Evolutionary conservation across 805 yeast genomes (phyloP).

Genomic region (Tetrapisispora phaffii): DNA sequence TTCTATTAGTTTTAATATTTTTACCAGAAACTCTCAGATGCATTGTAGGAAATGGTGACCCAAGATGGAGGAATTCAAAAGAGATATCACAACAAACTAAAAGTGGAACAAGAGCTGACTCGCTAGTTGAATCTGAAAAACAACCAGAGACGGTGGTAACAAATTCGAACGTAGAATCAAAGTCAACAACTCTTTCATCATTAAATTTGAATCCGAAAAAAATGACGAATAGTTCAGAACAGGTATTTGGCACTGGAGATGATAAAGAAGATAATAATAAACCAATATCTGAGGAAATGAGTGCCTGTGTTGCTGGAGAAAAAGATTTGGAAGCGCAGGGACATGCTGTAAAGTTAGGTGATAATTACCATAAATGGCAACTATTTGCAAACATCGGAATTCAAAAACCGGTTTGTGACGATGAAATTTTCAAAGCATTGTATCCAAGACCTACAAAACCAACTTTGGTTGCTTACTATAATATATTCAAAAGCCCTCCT

Average conservation of each 20-base stretch:
- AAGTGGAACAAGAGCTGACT: neutral
- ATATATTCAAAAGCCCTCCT: slow-evolving; percentile 34
- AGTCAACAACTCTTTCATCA: neutral
- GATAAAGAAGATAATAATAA: neutral
- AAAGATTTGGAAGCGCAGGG: neutral
- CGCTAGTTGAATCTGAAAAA: neutral
- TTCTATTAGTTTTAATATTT: slow-evolving; percentile 41
- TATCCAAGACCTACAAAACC: slow-evolving; percentile 42
- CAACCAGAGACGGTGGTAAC: neutral
- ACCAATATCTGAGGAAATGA: neutral
- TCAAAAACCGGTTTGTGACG: slow-evolving; percentile 20
- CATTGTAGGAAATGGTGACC: slow-evolving; percentile 47
- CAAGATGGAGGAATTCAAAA: slow-evolving; percentile 16
- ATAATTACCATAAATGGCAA: slow-evolving; percentile 6
- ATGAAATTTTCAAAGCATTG: slow-evolving; percentile 13
- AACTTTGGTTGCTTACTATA: slow-evolving; percentile 30
- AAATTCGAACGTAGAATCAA: neutral
- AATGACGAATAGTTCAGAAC: slow-evolving; percentile 2
- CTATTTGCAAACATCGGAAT: slow-evolving; percentile 19
- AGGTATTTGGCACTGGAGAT: neutral
- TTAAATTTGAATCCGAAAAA: slow-evolving; percentile 14
- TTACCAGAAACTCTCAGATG: slow-evolving; percentile 75
- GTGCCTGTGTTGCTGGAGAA: neutral
- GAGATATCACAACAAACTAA: neutral
- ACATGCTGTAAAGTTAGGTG: neutral